phyloP scores from a whole-genome alignment of 106 monocot species.

The Apostasia shenzhenica region DNA sequence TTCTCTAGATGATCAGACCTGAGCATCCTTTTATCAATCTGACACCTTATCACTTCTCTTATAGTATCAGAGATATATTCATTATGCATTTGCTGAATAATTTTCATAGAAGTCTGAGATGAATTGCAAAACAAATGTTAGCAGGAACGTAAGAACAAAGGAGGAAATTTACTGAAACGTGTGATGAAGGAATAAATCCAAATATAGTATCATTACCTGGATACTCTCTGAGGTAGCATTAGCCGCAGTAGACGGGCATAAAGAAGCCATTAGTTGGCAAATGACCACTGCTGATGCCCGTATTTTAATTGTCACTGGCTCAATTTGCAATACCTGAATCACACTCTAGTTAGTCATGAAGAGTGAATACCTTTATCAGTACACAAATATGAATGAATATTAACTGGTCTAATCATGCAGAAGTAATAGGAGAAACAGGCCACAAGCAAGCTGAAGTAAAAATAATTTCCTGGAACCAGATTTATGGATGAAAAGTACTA shows the following conservation, averaged over 20 bases:
- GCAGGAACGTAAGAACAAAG: not conserved
- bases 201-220: conserved; percentile 34
- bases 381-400: no score
- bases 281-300: conserved; percentile 22
- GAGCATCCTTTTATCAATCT: conserved; percentile 28
- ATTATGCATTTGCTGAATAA: conserved; percentile 33
- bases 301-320: conserved; percentile 44
- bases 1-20: conserved; percentile 33
- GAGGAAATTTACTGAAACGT: not conserved
- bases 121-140: not conserved
- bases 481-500: no score
- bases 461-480: no score
- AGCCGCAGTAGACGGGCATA: conserved; percentile 12
- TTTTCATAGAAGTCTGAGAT: conserved; percentile 25
- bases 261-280: conserved; percentile 29
- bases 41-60: conserved; percentile 48
- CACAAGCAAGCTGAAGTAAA: no score
- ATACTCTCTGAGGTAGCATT: conserved; percentile 17
- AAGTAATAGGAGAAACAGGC: no score
- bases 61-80: conserved; percentile 36
- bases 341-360: not conserved
- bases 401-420: no score
- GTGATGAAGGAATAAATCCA: conserved; percentile 4
- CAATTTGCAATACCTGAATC: conserved; percentile 60
- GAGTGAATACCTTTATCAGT: not conserved